phyloP scores from a whole-genome alignment of 345 rosid species.

The Rhizophora apiculata region DNA sequence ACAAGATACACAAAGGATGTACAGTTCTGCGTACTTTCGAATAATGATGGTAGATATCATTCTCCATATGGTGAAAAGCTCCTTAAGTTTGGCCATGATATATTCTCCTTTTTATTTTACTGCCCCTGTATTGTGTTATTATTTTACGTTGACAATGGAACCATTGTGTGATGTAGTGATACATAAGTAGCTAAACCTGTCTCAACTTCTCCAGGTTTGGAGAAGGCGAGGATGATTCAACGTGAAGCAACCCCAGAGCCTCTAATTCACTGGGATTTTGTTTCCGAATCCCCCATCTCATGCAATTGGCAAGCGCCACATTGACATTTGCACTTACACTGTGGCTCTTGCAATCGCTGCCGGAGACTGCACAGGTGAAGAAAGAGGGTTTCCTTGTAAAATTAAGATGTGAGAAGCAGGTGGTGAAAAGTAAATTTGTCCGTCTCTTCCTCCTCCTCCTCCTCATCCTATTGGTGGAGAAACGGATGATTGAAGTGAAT shows the following conservation, averaged over 20 bases:
- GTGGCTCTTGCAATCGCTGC: constrained; percentile 21
- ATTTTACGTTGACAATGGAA: too few species aligned
- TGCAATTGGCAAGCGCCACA: constrained; percentile 28
- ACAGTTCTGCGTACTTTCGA: too few species aligned
- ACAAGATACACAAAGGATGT: too few species aligned
- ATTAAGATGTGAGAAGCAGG: background rate
- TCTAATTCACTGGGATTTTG: constrained; percentile 50
- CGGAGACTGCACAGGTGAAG: constrained; percentile 25
- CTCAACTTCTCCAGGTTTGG: background rate
- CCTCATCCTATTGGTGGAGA: background rate
- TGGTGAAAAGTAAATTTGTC: background rate
- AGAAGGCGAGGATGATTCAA: constrained; percentile 15
- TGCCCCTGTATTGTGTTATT: too few species aligned
- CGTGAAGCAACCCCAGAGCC: constrained; percentile 14
- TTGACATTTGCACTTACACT: constrained; percentile 8
- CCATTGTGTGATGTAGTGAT: too few species aligned
- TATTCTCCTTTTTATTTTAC: too few species aligned
- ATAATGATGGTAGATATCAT: too few species aligned
- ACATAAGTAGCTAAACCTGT: too few species aligned
- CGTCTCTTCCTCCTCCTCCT: constrained; percentile 17
- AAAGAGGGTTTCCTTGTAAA: constrained; percentile 24
- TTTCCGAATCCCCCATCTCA: constrained; percentile 30
- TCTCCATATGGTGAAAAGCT: too few species aligned
- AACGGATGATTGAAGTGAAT: background rate
- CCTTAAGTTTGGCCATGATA: too few species aligned